Percentiles rank a stretch among this genome's conserved stretches.
Evolutionary conservation across 2,329 filamentous ascomycete genomes (phyloP).

Genomic region (Saccharata proteae): DNA sequence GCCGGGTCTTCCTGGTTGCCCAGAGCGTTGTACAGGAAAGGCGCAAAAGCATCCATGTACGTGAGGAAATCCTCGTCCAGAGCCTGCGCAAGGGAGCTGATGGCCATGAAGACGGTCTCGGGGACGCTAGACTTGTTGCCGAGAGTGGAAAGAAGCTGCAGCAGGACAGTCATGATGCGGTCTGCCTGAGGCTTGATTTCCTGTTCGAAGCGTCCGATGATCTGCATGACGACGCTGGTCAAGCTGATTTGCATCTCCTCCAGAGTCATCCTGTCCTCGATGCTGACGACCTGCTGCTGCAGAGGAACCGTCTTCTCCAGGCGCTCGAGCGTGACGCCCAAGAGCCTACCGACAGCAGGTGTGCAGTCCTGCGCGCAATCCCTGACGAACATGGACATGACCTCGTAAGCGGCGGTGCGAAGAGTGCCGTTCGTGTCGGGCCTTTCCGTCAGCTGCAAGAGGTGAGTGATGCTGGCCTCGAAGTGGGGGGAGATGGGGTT

Average conservation of each 20-base stretch:
- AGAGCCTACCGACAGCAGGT: slow-evolving; percentile 65
- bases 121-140: slow-evolving; percentile 85
- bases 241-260: slow-evolving; percentile 98
- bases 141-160: slow-evolving; percentile 67
- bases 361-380: slow-evolving; percentile 83
- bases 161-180: slow-evolving; percentile 80
- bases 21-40: slow-evolving; percentile 86
- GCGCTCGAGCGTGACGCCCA: slow-evolving; percentile 79
- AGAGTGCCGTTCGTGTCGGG: slow-evolving; percentile 75
- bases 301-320: slow-evolving; percentile 82
- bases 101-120: slow-evolving; percentile 82
- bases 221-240: slow-evolving; percentile 76
- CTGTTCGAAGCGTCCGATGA: slow-evolving; percentile 80
- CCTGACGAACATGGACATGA: slow-evolving; percentile 86
- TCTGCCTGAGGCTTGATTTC: slow-evolving; percentile 86
- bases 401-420: slow-evolving; percentile 91
- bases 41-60: slow-evolving; percentile 93
- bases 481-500: slow-evolving; percentile 89
- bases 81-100: slow-evolving; percentile 82
- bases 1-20: slow-evolving; percentile 91
- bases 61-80: slow-evolving; percentile 88
- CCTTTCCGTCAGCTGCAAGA: slow-evolving; percentile 71
- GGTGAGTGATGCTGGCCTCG: slow-evolving; percentile 75
- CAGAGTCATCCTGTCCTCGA: slow-evolving; percentile 89
- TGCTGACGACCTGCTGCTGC: slow-evolving; percentile 86